Evolutionary conservation across 1,284 basidiomycete genomes (phyloP).

Genomic region (Sporisorium iseilematis-ciliati): DNA sequence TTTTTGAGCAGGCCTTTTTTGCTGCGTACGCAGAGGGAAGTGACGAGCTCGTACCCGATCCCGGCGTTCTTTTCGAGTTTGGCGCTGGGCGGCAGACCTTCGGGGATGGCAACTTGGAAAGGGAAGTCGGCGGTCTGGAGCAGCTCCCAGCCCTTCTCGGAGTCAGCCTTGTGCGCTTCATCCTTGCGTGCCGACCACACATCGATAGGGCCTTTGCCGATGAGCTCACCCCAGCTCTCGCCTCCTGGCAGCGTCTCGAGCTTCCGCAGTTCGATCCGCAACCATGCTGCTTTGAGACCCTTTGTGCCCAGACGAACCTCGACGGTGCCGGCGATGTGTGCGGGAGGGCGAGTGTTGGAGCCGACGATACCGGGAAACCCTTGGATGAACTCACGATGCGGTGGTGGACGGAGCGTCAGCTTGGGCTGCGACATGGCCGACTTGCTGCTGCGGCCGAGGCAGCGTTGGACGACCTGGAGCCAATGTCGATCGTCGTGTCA

Average conservation of each 20-base stretch:
- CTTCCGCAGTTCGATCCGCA: slow-evolving; percentile 68
- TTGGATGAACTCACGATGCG: slow-evolving; percentile 64
- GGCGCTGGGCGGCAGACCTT: slow-evolving; percentile 64
- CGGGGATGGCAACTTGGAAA: slow-evolving; percentile 62
- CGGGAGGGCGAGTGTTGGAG: slow-evolving; percentile 53
- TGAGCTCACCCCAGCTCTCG: slow-evolving; percentile 67
- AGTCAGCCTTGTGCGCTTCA: slow-evolving; percentile 42
- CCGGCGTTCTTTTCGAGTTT: slow-evolving; percentile 64
- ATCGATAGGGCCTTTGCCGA: slow-evolving; percentile 65
- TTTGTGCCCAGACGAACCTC: slow-evolving; percentile 61
- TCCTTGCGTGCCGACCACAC: slow-evolving; percentile 59
- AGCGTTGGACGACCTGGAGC: not conserved
- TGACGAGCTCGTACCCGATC: slow-evolving; percentile 66
- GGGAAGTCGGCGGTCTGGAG: slow-evolving; percentile 57
- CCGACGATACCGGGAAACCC: slow-evolving; percentile 66
- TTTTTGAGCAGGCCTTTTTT: slow-evolving; percentile 57
- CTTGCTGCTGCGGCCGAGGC: slow-evolving; percentile 8
- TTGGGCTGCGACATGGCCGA: slow-evolving; percentile 51
- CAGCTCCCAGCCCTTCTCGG: slow-evolving; percentile 55
- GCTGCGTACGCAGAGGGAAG: slow-evolving; percentile 60
- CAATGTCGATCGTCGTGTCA: not conserved
- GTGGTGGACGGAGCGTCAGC: slow-evolving; percentile 59
- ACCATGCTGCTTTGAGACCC: slow-evolving; percentile 65
- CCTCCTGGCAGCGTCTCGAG: slow-evolving; percentile 63
- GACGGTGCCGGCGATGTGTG: slow-evolving; percentile 64